Evolutionary conservation across 805 yeast species (phyloP).

Genomic region (Saturnispora saitoi): DNA sequence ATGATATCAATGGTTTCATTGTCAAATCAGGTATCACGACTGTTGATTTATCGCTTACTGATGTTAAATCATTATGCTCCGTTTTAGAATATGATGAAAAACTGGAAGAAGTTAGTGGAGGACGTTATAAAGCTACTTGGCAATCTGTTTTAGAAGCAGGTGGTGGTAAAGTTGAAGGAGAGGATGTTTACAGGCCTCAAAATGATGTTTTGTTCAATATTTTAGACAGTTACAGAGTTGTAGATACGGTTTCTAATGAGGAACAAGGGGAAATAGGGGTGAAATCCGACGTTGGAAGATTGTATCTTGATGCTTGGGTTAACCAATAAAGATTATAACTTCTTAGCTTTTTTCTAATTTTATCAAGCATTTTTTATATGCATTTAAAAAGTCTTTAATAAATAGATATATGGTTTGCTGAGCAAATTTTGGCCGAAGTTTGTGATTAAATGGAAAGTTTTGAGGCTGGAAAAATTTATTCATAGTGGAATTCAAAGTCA

Average conservation of each 20-base stretch:
- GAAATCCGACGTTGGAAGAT: background rate
- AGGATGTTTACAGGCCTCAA: conserved; percentile 24
- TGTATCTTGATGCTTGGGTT: background rate
- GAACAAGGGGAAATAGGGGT: conserved; percentile 2
- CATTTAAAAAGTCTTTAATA: background rate
- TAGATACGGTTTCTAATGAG: conserved; percentile 13
- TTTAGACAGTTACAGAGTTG: conserved; percentile 26
- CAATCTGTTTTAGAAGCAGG: conserved; percentile 71
- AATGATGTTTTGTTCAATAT: conserved; percentile 24
- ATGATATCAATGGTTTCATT: conserved; percentile 69
- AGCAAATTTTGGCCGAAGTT: background rate
- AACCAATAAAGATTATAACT: background rate
- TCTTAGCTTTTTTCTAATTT: background rate
- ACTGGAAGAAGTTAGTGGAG: conserved; percentile 54
- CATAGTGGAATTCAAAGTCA: background rate
- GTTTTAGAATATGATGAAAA: conserved; percentile 83
- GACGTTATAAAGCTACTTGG: conserved; percentile 74
- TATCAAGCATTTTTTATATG: background rate
- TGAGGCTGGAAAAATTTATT: background rate
- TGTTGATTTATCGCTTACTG: conserved; percentile 65
- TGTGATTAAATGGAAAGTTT: background rate
- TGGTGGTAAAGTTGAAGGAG: conserved; percentile 30
- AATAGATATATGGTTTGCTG: background rate
- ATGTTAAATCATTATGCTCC: conserved; percentile 77
- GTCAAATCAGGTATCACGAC: conserved; percentile 63